Base-by-base conservation (phyloP, 345 rosid species). In the Populus simonii region DNA sequence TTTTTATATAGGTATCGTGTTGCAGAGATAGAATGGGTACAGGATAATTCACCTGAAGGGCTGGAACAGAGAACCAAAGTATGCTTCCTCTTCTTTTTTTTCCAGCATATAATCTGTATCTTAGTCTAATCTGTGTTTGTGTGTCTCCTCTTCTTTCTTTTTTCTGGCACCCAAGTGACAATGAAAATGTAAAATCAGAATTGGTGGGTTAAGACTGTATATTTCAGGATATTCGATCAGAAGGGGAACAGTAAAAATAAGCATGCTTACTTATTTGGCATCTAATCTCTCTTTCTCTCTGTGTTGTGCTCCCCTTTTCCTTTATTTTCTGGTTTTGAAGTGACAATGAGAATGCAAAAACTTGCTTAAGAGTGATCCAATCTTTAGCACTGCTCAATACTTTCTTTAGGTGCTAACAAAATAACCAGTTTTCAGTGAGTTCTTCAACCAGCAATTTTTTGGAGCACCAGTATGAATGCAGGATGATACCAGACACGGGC, bases 21-120 rank as follows among this genome's bases (percentile, higher is more conserved):
- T 81, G 98, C 99, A 70, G 94, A 92, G 83, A 93, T 92, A 84
- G 96, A 91, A 84, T 96, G 99, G 98, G 83, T 93, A 66, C 89
- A 85, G 68, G 99, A 96, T 88, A 78, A 74, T 82, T 78, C 87
- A 67, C 92, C 92, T 69, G 81, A 78, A 80, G 84, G 80, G 27
- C 82, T 82, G 4, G 82, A 76, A 78, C 90, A 81, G 27, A 87
- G 80, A 83, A 83, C 84, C 31, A 85, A 88, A 67, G 99, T 93
- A 86, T 81, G 90, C 55, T 38, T 51, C 47, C 11, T 41, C 63
- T 45, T 59, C 35, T 33, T 33, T 65, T 75, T 75, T 75, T 77
- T n/a, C 43, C 3, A 76, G 13, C 55, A 35, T 39, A 8, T 57
- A 43, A 33, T 66, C 23, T 59, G 27, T 62, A n/a, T 49, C 25